A percentile compares a stretch with the other conserved stretches of the same genome.
Conservation (phyloP, 2,329 filamentous ascomycete species). For the Berkeleyomyces rouxiae region DNA sequence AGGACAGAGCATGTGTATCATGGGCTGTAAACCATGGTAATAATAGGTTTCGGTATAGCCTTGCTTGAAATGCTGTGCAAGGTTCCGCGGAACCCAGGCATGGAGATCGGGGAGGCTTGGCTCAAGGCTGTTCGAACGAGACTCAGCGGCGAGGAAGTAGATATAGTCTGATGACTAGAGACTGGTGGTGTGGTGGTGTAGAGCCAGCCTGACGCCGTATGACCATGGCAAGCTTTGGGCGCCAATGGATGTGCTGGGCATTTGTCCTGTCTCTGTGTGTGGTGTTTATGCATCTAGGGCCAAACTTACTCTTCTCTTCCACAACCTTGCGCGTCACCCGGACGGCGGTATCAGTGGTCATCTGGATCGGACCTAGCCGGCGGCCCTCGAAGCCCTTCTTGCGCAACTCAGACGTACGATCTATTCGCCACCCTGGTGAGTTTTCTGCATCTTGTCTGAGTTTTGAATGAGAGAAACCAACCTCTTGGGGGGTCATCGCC, state of each 20-base stretch:
- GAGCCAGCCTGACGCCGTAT: not conserved
- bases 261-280: not conserved
- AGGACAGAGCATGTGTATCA: not conserved
- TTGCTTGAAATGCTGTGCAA: not conserved
- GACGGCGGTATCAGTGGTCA: slow-evolving; percentile 97
- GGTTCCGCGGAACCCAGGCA: not conserved
- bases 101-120: not conserved
- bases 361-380: slow-evolving; percentile 78
- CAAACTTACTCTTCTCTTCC: slow-evolving; percentile 53
- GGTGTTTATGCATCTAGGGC: not conserved
- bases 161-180: not conserved
- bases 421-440: slow-evolving; percentile 26
- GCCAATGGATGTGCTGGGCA: not conserved
- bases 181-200: not conserved
- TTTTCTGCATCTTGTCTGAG: not conserved
- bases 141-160: not conserved
- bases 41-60: slow-evolving; percentile 1
- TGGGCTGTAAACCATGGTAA: not conserved
- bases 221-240: not conserved
- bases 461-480: slow-evolving; percentile 21
- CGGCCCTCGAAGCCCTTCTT: slow-evolving; percentile 85
- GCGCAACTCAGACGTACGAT: slow-evolving; percentile 86
- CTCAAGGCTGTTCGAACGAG: not conserved
- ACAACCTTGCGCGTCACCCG: slow-evolving; percentile 81
- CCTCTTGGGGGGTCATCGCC: slow-evolving; percentile 88